A percentile compares a stretch with the other conserved stretches of the same genome.
These are phyloP conservation scores for Xylaria sp. DNA, from an alignment of 2,329 filamentous ascomycete genomes.

Conservation along the genomic window DNA sequence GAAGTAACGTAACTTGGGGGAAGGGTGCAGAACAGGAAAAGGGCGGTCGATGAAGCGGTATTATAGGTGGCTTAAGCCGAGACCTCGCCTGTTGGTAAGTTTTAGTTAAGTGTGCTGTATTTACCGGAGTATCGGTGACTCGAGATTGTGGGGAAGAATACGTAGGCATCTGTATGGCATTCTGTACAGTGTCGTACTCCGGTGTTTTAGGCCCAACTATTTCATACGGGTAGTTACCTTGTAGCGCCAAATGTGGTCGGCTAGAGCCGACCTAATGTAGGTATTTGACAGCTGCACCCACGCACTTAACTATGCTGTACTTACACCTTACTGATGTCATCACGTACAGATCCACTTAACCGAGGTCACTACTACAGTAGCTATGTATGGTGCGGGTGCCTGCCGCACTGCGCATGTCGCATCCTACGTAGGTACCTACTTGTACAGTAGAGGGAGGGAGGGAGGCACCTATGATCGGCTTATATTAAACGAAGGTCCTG, in stretches of 20 bases:
- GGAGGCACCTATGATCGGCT: not conserved
- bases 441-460: too few relatives aligned
- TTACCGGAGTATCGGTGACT: not conserved
- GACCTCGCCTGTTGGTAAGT: too few relatives aligned
- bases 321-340: conserved; percentile 2
- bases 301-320: not conserved
- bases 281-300: not conserved
- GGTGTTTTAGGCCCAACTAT: not conserved
- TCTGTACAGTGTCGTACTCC: not conserved
- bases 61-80: not conserved
- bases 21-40: not conserved
- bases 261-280: conserved; percentile 2
- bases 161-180: not conserved
- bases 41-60: not conserved
- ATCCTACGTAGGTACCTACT: conserved; percentile 1
- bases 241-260: not conserved
- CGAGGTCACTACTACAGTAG: not conserved
- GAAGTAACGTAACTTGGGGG: not conserved
- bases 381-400: not conserved
- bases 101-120: too few relatives aligned
- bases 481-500: conserved; percentile 23
- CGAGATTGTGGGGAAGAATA: conserved; percentile 1
- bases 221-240: not conserved
- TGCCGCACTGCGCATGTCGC: conserved; percentile 5
- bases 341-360: not conserved